Evolutionary conservation across 805 yeast genomes (phyloP), one percentile per base, ranked within the genome.

Genomic region (Vanderwaltozyma polyspora): DNA sequence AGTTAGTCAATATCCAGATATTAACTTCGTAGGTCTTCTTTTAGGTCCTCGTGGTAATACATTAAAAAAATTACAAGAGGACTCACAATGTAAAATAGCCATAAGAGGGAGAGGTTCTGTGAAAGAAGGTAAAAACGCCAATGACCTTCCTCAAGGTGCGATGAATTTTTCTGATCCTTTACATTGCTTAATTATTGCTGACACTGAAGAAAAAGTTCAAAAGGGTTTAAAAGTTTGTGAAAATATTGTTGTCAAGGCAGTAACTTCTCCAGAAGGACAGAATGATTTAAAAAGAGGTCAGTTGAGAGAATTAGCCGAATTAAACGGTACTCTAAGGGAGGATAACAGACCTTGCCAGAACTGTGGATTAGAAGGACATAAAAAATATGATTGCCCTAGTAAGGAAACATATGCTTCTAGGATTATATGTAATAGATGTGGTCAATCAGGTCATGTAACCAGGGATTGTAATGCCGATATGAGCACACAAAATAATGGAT

Each of bases 31-130:
- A 34, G 99, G 99, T 0, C 66, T 81, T 34, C 60, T 91, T 15
- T 59, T 91, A 32, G 99, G 99, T 0, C 98, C 99, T 22, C 76
- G 99, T 64, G 99, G 97, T 17, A 79, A 81, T 47, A 89, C 95
- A 0, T 60, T 89, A 46, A 73, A 82, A 40, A 73, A 74, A 46
- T 61, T 93, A 57, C 94, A 89, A 52, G 76, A 73, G 19, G 76
- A 79, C 32, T 79, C 94, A 26, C 95, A 95, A 1, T 95, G 97
- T 13, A 74, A 70, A 44, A 79, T 91, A 39, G 93, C 87, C 3
- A 82, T 91, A 32, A 68, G 99, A 45, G 99, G 99, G 19, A 77
- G 81, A 45, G 99, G 99, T 0, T 87, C 96, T 1, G 94, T 86
- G 14, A 89, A 89, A 51, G 94, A 84, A 51, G 97, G 97, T 22